These are phyloP conservation scores for Hygrophoropsis aurantiaca DNA, from an alignment of 768 basidiomycete genomes.

Conservation along the genomic window DNA sequence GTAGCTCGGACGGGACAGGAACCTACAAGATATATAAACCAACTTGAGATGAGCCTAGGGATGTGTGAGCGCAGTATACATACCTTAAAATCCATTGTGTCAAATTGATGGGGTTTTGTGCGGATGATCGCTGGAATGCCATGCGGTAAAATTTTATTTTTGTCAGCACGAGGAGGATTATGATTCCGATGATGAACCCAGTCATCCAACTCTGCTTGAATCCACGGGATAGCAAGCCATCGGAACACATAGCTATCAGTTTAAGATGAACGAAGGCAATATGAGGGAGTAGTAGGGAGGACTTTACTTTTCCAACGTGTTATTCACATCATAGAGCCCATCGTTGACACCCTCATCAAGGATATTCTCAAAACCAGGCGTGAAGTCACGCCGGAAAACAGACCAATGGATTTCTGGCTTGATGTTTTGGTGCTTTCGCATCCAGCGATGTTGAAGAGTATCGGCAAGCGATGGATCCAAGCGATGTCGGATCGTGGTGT, in stretches of 20 bases:
- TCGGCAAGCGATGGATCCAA: constrained; percentile 38
- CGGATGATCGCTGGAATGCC: constrained; percentile 37
- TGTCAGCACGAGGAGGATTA: constrained; percentile 3
- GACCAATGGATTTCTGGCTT: constrained; percentile 46
- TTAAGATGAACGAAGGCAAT: background rate
- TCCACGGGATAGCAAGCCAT: constrained; percentile 30
- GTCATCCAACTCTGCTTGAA: constrained; percentile 6
- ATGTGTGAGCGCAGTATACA: background rate
- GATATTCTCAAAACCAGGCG: constrained; percentile 35
- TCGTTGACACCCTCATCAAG: constrained; percentile 29
- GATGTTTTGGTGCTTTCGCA: constrained; percentile 36
- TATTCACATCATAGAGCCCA: constrained; percentile 28
- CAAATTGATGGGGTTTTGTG: constrained; percentile 25
- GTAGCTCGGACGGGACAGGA: constrained; percentile 18
- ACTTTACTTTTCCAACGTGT: constrained; percentile 24
- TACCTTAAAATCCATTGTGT: constrained; percentile 36
- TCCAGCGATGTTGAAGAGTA: constrained; percentile 43
- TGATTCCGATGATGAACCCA: constrained; percentile 7
- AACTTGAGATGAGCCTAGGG: background rate
- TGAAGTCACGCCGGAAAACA: constrained; percentile 23
- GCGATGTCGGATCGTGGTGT: constrained; percentile 37
- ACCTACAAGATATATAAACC: background rate
- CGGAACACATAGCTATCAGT: constrained; percentile 36
- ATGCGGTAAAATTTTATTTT: constrained; percentile 30
- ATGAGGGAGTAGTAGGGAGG: background rate